Evolutionary conservation across 257 asterid species (phyloP).

Genomic region (Asclepias syriaca): DNA sequence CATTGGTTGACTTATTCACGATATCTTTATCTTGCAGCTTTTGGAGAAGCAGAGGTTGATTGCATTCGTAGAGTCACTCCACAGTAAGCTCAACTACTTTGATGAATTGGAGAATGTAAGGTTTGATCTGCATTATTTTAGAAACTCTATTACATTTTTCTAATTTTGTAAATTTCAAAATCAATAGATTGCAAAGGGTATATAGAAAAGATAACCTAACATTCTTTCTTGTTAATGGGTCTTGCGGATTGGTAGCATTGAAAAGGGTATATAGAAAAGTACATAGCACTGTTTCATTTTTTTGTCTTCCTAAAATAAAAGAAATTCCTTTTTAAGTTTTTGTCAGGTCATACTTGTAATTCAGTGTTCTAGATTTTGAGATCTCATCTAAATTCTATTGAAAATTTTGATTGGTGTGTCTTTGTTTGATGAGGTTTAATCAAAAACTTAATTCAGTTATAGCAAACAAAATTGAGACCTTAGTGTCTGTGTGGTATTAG

Average conservation of each 20-base stretch:
- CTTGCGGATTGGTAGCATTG: neutral
- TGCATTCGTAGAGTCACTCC: constrained; percentile 96
- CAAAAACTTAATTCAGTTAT: neutral
- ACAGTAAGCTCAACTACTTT: constrained; percentile 88
- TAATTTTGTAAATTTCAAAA: constrained; percentile 14
- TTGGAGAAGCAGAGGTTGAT: constrained; percentile 91
- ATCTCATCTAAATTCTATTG: neutral
- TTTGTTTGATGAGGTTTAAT: neutral
- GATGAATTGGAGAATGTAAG: constrained; percentile 99
- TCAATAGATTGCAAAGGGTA: neutral
- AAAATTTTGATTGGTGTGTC: neutral
- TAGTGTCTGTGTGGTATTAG: neutral
- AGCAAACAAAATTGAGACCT: neutral
- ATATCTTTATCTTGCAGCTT: constrained; percentile 54
- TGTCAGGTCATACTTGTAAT: neutral
- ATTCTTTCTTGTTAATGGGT: neutral
- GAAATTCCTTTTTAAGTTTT: neutral
- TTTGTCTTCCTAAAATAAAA: no score
- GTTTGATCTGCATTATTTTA: constrained; percentile 31
- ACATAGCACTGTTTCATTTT: neutral
- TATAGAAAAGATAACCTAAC: neutral
- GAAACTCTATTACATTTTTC: constrained; percentile 15
- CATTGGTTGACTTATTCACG: constrained; percentile 13
- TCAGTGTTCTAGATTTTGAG: neutral
- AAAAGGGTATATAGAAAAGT: no score